Evolutionary conservation across 2,329 filamentous ascomycete species (phyloP), one percentile per base, ranked within the genome.

Genomic region (Polytolypa hystricis): DNA sequence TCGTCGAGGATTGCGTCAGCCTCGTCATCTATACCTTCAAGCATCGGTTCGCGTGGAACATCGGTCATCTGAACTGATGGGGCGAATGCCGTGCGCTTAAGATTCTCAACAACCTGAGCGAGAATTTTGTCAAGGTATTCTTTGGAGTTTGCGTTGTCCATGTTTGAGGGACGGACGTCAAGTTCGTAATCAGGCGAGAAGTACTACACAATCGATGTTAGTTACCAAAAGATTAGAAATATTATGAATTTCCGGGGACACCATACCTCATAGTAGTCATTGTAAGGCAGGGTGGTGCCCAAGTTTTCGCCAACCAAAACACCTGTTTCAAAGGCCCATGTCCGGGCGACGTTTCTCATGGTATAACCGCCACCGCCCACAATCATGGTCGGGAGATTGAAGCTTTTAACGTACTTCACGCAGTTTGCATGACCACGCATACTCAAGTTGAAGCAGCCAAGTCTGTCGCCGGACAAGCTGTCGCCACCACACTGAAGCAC

Each of bases 221-320:
- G 51, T 46, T 34, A 44, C 21, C 21, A 25, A 25, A n/a, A 7
- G n/a, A 25, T 7, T 25, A 25, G 21, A 10, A 16, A 32, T 23
- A 29, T n/a, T n/a, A 29, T 18, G n/a, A 16, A 46, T 15, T n/a
- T 21, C 9, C 4, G 6, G 15, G 19, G 8, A 20, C 29, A 16
- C 44, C 60, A 50, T 54, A 72, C 70, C 56, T 81, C 77, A 53
- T 96, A 96, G 60, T 96, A 96, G 65, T 96, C 89, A 45, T 94
- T 96, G 60, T 86, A 96, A 1, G 89, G 89, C 27, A 96, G 70
- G n/a, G 83, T 79, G 4, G 81, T 72, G 8, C 77, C 72, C 72
- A 96, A 84, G 19, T 84, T 73, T 42, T 87, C 77, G 18, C 84
- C 84, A 14, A 95, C 84, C 6, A 96, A 71, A 40, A 86, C 73